These are phyloP conservation scores for Apiospora phragmitis DNA, from an alignment of 2,329 filamentous ascomycete species.

Conservation along the genomic window DNA sequence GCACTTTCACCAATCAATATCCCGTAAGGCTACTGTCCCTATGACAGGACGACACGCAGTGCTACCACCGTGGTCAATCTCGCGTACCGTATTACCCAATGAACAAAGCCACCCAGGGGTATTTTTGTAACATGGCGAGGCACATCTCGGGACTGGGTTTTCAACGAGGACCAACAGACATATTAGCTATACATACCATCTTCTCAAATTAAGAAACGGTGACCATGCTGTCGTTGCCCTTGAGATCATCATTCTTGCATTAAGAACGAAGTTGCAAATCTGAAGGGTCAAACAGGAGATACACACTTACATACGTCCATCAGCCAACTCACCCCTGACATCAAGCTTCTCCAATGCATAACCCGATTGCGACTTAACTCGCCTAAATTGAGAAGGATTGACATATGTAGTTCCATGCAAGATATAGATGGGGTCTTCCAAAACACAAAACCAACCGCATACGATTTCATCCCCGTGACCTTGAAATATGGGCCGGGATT, in stretches of 20 bases:
- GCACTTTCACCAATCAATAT: neutral
- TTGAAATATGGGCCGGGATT: neutral
- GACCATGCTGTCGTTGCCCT: neutral
- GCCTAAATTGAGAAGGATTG: neutral
- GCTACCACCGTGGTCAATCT: neutral
- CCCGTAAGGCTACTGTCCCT: neutral
- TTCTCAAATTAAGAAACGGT: neutral
- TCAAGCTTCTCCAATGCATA: neutral
- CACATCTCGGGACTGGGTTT: neutral
- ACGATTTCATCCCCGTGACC: neutral
- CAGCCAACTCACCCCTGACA: neutral
- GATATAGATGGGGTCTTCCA: neutral
- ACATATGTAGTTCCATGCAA: neutral
- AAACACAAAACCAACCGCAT: neutral
- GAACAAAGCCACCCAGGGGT: neutral
- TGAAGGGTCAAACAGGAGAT: neutral
- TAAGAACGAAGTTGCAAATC: neutral
- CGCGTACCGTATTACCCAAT: neutral
- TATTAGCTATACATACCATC: neutral
- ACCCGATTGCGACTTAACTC: neutral
- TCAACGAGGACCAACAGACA: neutral
- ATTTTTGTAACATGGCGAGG: neutral
- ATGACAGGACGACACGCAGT: neutral
- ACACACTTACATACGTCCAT: neutral
- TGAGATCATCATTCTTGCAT: neutral